Evolutionary conservation across 2,329 filamentous ascomycete species (phyloP).

Genomic region (Epichloe sp.): DNA sequence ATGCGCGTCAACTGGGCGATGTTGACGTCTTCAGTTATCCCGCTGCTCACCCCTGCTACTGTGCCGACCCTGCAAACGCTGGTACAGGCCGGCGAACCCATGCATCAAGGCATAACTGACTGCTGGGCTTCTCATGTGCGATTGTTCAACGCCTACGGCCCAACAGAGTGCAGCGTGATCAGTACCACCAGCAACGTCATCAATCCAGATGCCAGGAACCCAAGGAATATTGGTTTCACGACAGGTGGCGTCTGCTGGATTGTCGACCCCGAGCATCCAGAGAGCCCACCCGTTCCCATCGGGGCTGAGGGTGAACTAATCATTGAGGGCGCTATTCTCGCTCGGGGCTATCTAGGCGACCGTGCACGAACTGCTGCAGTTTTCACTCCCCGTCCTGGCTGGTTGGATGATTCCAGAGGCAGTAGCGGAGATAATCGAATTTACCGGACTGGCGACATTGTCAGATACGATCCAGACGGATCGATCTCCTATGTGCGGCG

Average conservation of each 20-base stretch:
- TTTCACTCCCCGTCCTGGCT: constrained; percentile 7
- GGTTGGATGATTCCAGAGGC: constrained; percentile 3
- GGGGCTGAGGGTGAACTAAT: constrained; percentile 20
- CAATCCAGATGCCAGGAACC: constrained; percentile 9
- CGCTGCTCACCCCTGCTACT: background rate
- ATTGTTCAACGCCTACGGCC: background rate
- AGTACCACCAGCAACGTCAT: background rate
- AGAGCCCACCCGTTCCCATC: constrained; percentile 11
- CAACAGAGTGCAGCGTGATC: background rate
- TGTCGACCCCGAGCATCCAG: constrained; percentile 9
- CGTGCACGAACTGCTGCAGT: constrained; percentile 13
- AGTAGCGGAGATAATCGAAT: too few species aligned
- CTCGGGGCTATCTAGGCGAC: constrained; percentile 34
- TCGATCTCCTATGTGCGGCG: background rate
- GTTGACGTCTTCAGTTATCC: background rate
- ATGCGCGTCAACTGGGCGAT: background rate
- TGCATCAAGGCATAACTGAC: background rate
- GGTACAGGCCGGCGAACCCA: background rate
- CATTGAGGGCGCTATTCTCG: constrained; percentile 31
- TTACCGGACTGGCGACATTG: background rate
- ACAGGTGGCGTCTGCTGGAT: constrained; percentile 12
- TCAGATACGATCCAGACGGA: background rate
- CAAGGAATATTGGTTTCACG: constrained; percentile 11
- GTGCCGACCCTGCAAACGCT: background rate
- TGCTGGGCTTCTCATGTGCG: background rate